phyloP scores from a whole-genome alignment of 208 protist species.

The Leishmania arabica region DNA sequence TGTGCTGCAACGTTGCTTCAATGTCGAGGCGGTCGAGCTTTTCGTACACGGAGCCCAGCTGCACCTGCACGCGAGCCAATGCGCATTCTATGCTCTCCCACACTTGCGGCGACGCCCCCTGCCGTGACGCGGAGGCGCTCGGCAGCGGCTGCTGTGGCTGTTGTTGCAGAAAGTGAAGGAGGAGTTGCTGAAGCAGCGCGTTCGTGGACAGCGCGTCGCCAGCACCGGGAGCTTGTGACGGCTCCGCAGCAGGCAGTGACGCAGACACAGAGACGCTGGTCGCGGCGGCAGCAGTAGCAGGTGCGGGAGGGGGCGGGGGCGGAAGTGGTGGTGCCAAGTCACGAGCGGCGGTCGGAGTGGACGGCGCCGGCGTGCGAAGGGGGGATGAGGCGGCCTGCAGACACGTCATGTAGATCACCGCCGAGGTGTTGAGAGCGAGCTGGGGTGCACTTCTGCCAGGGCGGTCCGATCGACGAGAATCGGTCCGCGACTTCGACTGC shows the following conservation, averaged over 20 bases:
- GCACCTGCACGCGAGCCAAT: conserved; percentile 48
- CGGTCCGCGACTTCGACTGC: conserved; percentile 31
- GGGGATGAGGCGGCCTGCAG: not conserved
- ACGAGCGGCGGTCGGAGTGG: not conserved
- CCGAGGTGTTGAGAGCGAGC: conserved; percentile 11
- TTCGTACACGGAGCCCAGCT: conserved; percentile 61
- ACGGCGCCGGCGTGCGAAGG: not conserved
- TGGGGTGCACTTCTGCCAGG: not conserved
- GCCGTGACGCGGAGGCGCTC: not conserved
- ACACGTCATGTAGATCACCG: conserved; percentile 31
- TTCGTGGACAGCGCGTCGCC: not conserved
- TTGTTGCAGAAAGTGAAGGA: conserved; percentile 49
- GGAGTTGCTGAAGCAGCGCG: conserved; percentile 42
- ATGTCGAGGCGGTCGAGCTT: conserved; percentile 73
- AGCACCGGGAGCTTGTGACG: conserved; percentile 4
- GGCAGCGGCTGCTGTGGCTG: conserved; percentile 8
- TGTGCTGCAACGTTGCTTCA: conserved; percentile 49
- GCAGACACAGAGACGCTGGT: not conserved
- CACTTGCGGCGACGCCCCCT: not conserved
- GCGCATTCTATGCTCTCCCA: conserved; percentile 35
- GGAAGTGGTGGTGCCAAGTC: not conserved
- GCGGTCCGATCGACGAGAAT: conserved; percentile 12
- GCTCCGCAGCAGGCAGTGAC: not conserved
- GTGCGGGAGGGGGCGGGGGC: not conserved
- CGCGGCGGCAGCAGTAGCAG: not conserved